A percentile compares a stretch with the other conserved stretches of the same genome.
These are phyloP conservation scores for Epichloe festucae DNA, from an alignment of 2,329 filamentous ascomycete species.

Conservation along the genomic window DNA sequence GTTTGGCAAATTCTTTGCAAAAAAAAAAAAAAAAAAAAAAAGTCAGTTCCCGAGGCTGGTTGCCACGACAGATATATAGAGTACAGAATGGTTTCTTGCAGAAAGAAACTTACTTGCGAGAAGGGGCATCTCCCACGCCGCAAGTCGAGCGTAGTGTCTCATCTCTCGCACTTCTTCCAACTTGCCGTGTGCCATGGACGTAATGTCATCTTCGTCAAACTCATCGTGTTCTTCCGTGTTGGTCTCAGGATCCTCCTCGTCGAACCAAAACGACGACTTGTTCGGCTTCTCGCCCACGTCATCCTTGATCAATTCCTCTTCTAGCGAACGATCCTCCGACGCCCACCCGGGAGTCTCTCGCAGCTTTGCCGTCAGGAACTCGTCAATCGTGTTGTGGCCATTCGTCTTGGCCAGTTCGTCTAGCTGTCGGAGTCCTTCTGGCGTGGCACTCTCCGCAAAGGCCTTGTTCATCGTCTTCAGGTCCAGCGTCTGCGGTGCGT, in stretches of 20 bases:
- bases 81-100: not conserved
- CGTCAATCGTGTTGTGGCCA: slow-evolving; percentile 20
- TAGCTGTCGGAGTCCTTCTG: slow-evolving; percentile 20
- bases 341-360: slow-evolving; percentile 17
- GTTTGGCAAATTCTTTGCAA: slow-evolving; percentile 60
- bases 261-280: slow-evolving; percentile 33
- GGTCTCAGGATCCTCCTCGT: slow-evolving; percentile 34
- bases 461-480: slow-evolving; percentile 19
- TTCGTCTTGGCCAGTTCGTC: slow-evolving; percentile 23
- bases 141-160: slow-evolving; percentile 73
- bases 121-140: slow-evolving; percentile 92
- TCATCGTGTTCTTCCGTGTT: slow-evolving; percentile 43
- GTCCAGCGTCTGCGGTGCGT: slow-evolving; percentile 12
- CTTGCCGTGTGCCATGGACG: slow-evolving; percentile 70
- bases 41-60: not conserved
- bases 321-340: slow-evolving; percentile 18
- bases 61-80: not conserved
- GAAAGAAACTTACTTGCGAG: slow-evolving; percentile 57
- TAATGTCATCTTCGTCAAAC: slow-evolving; percentile 74
- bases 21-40: not conserved
- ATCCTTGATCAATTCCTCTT: slow-evolving; percentile 18
- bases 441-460: slow-evolving; percentile 17
- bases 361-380: slow-evolving; percentile 17
- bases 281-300: slow-evolving; percentile 21
- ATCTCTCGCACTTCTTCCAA: slow-evolving; percentile 80